Conservation (phyloP, 169 alveolate genomes). For the Cryptosporidium bovis region DNA sequence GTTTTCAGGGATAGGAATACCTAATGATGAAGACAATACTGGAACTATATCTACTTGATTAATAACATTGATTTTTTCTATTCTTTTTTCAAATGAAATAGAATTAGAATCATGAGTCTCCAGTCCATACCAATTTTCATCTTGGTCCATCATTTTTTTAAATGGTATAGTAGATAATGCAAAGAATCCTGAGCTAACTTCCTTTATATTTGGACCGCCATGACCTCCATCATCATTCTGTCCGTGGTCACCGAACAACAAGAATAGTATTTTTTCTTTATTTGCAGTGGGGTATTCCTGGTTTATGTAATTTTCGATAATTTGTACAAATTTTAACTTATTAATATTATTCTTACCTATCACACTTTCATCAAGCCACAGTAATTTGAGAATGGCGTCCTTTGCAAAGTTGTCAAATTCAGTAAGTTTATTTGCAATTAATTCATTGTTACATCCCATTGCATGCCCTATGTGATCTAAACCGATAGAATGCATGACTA, state of each 20-base stretch:
- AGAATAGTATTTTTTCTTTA: slow-evolving; percentile 27
- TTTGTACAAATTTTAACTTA: slow-evolving; percentile 1
- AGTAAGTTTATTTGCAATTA: slow-evolving; percentile 20
- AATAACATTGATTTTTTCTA: neutral
- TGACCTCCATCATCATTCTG: slow-evolving; percentile 60
- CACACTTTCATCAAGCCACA: neutral
- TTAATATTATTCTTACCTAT: neutral
- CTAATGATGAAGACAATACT: slow-evolving; percentile 20
- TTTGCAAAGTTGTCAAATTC: slow-evolving; percentile 17
- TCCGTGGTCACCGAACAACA: slow-evolving; percentile 64
- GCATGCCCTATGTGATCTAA: slow-evolving; percentile 64
- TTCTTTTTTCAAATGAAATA: slow-evolving; percentile 5
- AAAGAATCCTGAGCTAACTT: slow-evolving; percentile 39
- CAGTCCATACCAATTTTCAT: neutral
- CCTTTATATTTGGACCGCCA: slow-evolving; percentile 41
- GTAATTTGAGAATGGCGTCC: neutral
- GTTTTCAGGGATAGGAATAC: slow-evolving; percentile 46
- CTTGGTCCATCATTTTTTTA: neutral
- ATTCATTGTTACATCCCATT: neutral
- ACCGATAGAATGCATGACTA: slow-evolving; percentile 47
- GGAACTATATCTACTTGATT: slow-evolving; percentile 59
- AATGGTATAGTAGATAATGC: slow-evolving; percentile 43
- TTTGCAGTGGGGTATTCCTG: neutral
- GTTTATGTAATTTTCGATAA: neutral
- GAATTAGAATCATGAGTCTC: neutral